Percentiles rank a stretch among this genome's conserved stretches.
Conservation (phyloP, 1,284 basidiomycete genomes). For the Irpex sp. region DNA sequence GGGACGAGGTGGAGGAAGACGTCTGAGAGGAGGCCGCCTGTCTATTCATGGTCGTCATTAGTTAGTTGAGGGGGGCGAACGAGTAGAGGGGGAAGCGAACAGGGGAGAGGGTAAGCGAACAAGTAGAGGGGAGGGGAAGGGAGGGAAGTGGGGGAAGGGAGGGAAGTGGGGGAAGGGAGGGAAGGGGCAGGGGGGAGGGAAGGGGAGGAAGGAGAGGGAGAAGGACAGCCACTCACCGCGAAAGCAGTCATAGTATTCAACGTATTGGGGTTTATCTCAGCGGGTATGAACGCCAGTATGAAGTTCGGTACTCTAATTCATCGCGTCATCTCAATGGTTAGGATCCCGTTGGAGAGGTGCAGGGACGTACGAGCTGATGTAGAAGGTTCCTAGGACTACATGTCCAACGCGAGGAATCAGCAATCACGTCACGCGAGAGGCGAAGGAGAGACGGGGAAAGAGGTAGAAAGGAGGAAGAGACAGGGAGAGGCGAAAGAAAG, state of each 20-base stretch:
- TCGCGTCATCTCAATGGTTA: too few relatives aligned
- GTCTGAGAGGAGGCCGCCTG: conserved; percentile 85
- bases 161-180: too few relatives aligned
- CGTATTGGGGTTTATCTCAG: conserved; percentile 77
- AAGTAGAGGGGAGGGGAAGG: too few relatives aligned
- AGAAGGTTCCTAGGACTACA: conserved; percentile 81
- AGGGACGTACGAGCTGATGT: conserved; percentile 88
- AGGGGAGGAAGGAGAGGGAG: too few relatives aligned
- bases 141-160: not conserved
- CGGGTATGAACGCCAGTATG: conserved; percentile 87
- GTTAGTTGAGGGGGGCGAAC: too few relatives aligned
- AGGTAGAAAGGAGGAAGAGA: not conserved
- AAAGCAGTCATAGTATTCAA: conserved; percentile 91
- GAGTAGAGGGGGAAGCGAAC: too few relatives aligned
- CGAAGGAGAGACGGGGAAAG: not conserved
- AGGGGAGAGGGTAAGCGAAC: too few relatives aligned
- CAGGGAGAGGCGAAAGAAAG: not conserved
- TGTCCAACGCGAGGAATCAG: not conserved
- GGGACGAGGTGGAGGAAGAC: conserved; percentile 88
- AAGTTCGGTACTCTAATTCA: conserved; percentile 91
- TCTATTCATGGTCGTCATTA: too few relatives aligned
- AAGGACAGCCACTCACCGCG: conserved; percentile 41
- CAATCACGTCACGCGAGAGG: too few relatives aligned
- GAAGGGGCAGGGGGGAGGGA: too few relatives aligned
- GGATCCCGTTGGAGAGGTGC: too few relatives aligned